Percentiles rank a stretch among this genome's conserved stretches.
phyloP scores from a whole-genome alignment of 176 grass and related monocot genomes.

The Oryza brachyantha region DNA sequence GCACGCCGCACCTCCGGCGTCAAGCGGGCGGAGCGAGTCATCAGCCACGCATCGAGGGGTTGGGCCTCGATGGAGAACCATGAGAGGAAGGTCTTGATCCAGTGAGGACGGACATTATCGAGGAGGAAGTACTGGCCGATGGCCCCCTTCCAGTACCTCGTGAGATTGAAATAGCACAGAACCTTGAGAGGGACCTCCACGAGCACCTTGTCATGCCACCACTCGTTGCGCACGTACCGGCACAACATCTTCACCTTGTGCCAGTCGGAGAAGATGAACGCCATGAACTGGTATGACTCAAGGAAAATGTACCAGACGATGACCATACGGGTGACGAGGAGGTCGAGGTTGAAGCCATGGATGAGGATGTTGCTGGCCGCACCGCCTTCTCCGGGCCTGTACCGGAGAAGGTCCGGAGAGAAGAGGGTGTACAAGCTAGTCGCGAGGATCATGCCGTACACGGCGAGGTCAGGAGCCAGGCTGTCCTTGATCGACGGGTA shows the following conservation, averaged over 20 bases:
- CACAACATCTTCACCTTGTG: constrained; percentile 31
- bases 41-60: neutral
- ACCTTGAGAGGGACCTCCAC: constrained; percentile 8
- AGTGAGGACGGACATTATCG: neutral
- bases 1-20: neutral
- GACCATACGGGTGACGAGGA: neutral
- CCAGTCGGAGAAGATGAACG: constrained; percentile 20
- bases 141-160: constrained; percentile 12
- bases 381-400: neutral
- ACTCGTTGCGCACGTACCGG: neutral
- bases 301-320: constrained; percentile 1
- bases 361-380: neutral
- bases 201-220: neutral
- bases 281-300: constrained; percentile 19
- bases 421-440: constrained; percentile 20
- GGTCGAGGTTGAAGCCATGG: constrained; percentile 3
- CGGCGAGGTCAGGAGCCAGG: neutral
- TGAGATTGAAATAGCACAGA: constrained; percentile 1
- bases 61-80: neutral
- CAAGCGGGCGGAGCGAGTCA: neutral
- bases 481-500: neutral
- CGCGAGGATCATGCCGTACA: neutral
- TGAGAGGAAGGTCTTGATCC: constrained; percentile 3
- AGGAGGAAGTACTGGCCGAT: constrained; percentile 11
- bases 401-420: neutral